Evolutionary conservation across 352 stramenopile genomes (phyloP).

Genomic region (Proteromonas lacertae): DNA sequence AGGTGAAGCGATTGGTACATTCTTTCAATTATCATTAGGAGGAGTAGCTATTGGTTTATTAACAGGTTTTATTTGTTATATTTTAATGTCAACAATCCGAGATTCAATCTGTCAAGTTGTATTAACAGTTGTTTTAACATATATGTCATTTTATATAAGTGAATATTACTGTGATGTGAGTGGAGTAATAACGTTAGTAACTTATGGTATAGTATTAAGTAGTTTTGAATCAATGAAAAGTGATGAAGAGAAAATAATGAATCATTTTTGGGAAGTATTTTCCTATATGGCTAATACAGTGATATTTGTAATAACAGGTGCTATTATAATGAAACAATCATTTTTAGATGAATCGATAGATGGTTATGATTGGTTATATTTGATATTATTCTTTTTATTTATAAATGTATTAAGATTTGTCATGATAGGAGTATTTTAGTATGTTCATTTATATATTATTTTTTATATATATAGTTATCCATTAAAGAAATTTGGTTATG

Average conservation of each 20-base stretch:
- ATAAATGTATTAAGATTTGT: conserved; percentile 1
- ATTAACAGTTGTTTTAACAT: background rate
- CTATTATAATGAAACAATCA: background rate
- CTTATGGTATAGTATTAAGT: background rate
- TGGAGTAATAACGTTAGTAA: conserved; percentile 1
- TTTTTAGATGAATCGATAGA: background rate
- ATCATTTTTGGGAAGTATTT: conserved; percentile 11
- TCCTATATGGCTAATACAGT: conserved; percentile 12
- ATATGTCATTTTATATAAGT: conserved; percentile 1
- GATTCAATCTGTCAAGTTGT: conserved; percentile 1
- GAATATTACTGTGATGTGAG: background rate
- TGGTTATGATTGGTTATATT: background rate
- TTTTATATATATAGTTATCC: too few relatives aligned
- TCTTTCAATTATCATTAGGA: background rate
- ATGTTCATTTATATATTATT: too few relatives aligned
- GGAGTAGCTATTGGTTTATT: conserved; percentile 2
- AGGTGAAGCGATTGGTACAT: background rate
- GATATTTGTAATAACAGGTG: conserved; percentile 14
- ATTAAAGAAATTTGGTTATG: conserved; percentile 1
- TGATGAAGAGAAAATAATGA: conserved; percentile 3
- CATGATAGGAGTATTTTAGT: conserved; percentile 1
- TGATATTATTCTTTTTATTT: conserved; percentile 3
- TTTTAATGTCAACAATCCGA: background rate
- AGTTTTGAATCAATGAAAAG: background rate
- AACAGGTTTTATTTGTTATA: background rate